These are phyloP conservation scores for Yarrowia sp. DNA, from an alignment of 805 yeast genomes.

Conservation along the genomic window DNA sequence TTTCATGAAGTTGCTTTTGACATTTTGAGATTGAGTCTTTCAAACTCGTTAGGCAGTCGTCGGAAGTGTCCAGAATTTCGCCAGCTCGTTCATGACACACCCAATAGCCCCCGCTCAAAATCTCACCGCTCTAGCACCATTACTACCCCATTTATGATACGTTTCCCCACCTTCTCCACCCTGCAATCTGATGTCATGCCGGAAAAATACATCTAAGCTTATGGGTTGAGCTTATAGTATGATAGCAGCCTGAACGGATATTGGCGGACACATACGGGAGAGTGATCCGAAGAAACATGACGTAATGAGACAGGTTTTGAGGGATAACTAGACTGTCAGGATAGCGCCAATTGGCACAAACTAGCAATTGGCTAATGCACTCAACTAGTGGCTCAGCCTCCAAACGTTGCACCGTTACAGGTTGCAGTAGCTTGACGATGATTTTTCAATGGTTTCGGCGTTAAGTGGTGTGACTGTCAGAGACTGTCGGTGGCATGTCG, in stretches of 20 bases:
- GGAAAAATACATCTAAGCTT: background rate
- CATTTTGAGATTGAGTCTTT: background rate
- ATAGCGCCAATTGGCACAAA: background rate
- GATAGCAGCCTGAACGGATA: background rate
- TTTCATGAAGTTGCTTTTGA: no score
- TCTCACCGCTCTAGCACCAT: background rate
- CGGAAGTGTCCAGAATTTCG: background rate
- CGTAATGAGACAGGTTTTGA: background rate
- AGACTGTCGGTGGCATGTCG: no score
- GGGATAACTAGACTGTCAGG: no score
- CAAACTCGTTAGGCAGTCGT: background rate
- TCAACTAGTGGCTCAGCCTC: background rate
- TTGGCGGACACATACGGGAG: background rate
- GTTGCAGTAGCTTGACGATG: background rate
- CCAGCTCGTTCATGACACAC: background rate
- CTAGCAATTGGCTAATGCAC: background rate
- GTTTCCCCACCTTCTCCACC: background rate
- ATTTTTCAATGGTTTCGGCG: no score
- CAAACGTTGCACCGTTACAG: background rate
- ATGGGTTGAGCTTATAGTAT: background rate
- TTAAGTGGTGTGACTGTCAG: no score
- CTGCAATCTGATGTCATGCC: slow-evolving; percentile 3
- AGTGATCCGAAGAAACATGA: background rate
- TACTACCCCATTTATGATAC: background rate
- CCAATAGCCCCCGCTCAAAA: background rate